phyloP scores from a whole-genome alignment of 2,329 filamentous ascomycete genomes.

The Clarireedia hainanense region DNA sequence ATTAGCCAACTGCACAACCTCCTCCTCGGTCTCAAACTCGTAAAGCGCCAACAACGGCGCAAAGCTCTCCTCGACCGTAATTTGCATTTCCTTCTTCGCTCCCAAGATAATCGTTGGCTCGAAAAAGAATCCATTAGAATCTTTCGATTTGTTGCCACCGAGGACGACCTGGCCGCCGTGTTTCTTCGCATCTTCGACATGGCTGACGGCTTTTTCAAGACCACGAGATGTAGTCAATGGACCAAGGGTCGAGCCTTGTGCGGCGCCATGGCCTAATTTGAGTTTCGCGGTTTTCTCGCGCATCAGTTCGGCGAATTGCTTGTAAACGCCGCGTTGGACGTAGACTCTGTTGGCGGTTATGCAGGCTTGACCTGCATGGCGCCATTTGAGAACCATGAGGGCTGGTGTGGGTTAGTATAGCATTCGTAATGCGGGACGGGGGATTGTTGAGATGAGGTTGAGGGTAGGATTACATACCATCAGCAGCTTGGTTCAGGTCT shows the following conservation, averaged over 20 bases:
- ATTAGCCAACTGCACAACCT: constrained; percentile 52
- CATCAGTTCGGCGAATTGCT: constrained; percentile 49
- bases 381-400: constrained; percentile 43
- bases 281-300: constrained; percentile 44
- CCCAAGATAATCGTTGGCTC: constrained; percentile 57
- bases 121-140: constrained; percentile 56
- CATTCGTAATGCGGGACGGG: not conserved
- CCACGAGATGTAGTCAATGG: constrained; percentile 49
- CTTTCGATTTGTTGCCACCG: constrained; percentile 47
- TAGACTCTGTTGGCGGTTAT: constrained; percentile 59
- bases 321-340: constrained; percentile 55
- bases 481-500: constrained; percentile 47
- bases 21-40: constrained; percentile 57
- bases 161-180: constrained; percentile 56
- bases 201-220: constrained; percentile 47
- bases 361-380: constrained; percentile 57
- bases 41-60: constrained; percentile 57
- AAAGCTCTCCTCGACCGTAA: constrained; percentile 55
- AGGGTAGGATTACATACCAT: constrained; percentile 29
- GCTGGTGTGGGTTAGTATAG: constrained; percentile 13
- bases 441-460: too few relatives aligned
- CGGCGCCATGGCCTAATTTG: constrained; percentile 53
- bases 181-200: constrained; percentile 56
- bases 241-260: constrained; percentile 50
- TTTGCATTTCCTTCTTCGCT: constrained; percentile 49